Evolutionary conservation across 257 asterid genomes (phyloP).

Genomic region (Lantana camara): DNA sequence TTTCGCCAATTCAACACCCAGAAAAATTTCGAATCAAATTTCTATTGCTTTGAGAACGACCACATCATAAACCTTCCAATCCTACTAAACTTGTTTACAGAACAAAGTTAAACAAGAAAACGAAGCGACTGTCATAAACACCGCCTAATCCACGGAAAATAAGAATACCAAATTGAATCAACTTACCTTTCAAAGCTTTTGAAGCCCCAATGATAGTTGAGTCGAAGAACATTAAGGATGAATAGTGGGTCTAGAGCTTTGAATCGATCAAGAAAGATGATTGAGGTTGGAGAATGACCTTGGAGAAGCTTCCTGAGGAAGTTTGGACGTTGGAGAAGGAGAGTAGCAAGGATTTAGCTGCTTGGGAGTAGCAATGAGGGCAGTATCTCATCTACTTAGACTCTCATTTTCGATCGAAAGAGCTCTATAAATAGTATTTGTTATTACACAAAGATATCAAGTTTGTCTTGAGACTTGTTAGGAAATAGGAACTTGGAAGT

Average conservation of each 20-base stretch:
- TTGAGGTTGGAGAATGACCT: too few species aligned
- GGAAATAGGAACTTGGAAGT: too few species aligned
- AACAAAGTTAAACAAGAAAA: constrained; percentile 11
- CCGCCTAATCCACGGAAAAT: too few species aligned
- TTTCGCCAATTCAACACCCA: background rate
- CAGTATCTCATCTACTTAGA: constrained; percentile 29
- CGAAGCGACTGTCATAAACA: background rate
- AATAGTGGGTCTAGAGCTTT: constrained; percentile 14
- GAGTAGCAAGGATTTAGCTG: constrained; percentile 33
- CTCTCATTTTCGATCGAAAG: constrained; percentile 4
- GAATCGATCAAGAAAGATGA: too few species aligned
- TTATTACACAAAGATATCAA: background rate
- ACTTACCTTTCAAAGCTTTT: constrained; percentile 24
- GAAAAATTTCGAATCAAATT: background rate
- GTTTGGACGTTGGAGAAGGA: constrained; percentile 32
- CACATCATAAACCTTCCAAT: background rate
- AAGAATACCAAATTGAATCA: background rate
- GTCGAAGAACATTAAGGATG: constrained; percentile 18
- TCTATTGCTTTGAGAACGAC: background rate
- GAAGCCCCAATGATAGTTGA: constrained; percentile 6
- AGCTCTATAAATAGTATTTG: background rate
- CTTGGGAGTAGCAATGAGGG: constrained; percentile 32
- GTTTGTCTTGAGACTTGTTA: background rate
- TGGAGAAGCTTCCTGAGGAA: constrained; percentile 29
- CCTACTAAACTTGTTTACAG: background rate